Conservation (phyloP, 2,329 filamentous ascomycete species). For the Fusarium coicis region DNA sequence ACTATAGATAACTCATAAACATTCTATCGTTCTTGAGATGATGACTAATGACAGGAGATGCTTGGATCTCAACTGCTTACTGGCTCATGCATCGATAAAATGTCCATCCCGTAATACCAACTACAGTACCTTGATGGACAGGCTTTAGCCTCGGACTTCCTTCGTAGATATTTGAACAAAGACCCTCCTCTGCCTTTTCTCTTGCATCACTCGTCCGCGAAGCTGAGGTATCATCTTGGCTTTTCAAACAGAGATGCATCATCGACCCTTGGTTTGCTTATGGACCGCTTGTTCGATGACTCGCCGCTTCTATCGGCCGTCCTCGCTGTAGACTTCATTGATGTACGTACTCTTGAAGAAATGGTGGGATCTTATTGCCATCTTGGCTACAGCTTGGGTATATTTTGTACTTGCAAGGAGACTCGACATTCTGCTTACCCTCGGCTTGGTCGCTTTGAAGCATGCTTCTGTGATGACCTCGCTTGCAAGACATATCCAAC, state of each 20-base stretch:
- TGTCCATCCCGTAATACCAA: neutral
- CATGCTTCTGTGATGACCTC: slow-evolving; percentile 2
- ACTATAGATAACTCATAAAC: neutral
- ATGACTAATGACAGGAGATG: slow-evolving; percentile 37
- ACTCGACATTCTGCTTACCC: slow-evolving; percentile 42
- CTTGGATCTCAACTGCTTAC: neutral
- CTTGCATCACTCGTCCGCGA: neutral
- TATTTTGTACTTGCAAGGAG: slow-evolving; percentile 36
- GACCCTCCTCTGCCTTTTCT: slow-evolving; percentile 4
- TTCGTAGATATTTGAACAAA: neutral
- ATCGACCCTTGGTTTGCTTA: slow-evolving; percentile 21
- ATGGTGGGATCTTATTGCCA: neutral
- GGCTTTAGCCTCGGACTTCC: neutral
- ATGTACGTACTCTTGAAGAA: slow-evolving; percentile 13
- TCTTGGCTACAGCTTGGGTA: neutral
- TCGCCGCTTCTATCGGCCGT: slow-evolving; percentile 38
- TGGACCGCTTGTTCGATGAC: slow-evolving; percentile 44
- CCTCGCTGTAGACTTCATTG: slow-evolving; percentile 35
- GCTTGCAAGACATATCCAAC: neutral
- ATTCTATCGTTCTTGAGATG: neutral
- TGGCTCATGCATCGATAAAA: neutral
- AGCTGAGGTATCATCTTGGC: neutral
- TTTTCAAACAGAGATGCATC: slow-evolving; percentile 21
- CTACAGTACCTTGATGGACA: slow-evolving; percentile 48
- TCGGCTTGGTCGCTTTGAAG: slow-evolving; percentile 40